Base-by-base conservation (phyloP, 208 protist species). In the Wallacemonas rigidus region DNA sequence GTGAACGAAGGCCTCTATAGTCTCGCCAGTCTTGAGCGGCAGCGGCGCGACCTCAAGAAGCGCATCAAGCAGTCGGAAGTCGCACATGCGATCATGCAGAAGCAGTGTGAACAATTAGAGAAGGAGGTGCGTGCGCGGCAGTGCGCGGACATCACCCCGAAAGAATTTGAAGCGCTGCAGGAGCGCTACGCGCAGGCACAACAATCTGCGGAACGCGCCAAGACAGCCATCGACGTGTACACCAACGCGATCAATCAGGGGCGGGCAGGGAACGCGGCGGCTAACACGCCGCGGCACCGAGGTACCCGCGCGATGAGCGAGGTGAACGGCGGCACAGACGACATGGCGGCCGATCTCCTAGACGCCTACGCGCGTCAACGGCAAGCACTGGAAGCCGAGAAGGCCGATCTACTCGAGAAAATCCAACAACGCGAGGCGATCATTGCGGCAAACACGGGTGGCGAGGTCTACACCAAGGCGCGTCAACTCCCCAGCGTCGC, bases 1-100 rank as follows among this genome's bases (percentile, higher is more conserved):
- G 64, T 87, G 0, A 86, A 86, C 44, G 91, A 96, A 35, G 82
- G 77, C 36, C 82, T 92, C 54, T 96, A 94, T 75, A 80, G 69
- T 67, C 87, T 76, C 61, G 75, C 77, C 8, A 69, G 64, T 11
- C 70, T 92, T 48, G 75, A 91, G 41, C 68, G 67, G 45, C 81
- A 86, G n/a, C 50, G 85, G 12, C 51, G 68, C 2, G 72, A 89
- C 55, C 47, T 92, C 43, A 62, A 67, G 17, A 63, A 45, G 14
- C 81, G 75, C 41, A 72, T 93, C 44, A 60, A 74, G 2, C 55
- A 69, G 48, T 86, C 74, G 6, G 56, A 67, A 11, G 68, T 63
- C 40, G 74, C 80, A 17, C 79, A 48, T 3, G 38, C 73, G 12
- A 45, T 78, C 51, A 79, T 93, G 67, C 41, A 68, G 54, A 26